Conservation (phyloP, 2,329 filamentous ascomycete species). For the Aspergillus terreus region DNA sequence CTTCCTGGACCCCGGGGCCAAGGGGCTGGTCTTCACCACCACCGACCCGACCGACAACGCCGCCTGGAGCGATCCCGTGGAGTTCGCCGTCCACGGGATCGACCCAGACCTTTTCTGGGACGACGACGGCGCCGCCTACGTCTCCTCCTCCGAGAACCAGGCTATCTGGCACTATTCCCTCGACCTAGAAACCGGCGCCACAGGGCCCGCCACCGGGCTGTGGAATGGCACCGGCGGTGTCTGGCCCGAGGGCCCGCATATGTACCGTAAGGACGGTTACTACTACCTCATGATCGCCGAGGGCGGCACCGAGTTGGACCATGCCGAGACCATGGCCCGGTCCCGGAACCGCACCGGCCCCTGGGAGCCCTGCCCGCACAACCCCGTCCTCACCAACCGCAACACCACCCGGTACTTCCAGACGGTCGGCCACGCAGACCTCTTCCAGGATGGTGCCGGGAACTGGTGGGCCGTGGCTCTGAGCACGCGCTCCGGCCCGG, state of each 20-base stretch:
- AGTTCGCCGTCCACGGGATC: constrained; percentile 10
- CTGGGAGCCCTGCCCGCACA: constrained; percentile 38
- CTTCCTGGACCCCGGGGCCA: constrained; percentile 3
- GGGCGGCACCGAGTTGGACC: constrained; percentile 25
- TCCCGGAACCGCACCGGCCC: constrained; percentile 32
- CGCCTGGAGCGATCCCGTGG: constrained; percentile 14
- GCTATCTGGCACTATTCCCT: constrained; percentile 11
- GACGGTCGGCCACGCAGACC: constrained; percentile 55
- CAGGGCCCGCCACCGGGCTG: constrained; percentile 3
- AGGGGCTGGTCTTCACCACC: constrained; percentile 17
- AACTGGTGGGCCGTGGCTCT: constrained; percentile 54
- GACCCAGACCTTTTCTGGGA: constrained; percentile 23
- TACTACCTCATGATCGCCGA: constrained; percentile 30
- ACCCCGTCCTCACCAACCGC: constrained; percentile 41
- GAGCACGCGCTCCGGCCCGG: constrained; percentile 35
- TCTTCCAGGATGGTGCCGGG: constrained; percentile 50
- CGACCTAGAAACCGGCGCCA: constrained; percentile 26
- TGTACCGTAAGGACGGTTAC: constrained; percentile 26
- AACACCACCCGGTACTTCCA: constrained; percentile 44
- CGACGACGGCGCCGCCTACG: constrained; percentile 14
- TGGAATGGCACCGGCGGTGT: constrained; percentile 50
- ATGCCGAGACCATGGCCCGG: constrained; percentile 27
- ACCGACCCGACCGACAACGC: constrained; percentile 10
- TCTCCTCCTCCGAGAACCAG: constrained; percentile 8
- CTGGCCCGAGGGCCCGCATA: constrained; percentile 29